Conservation (phyloP, 257 asterid species). For the Sherardia arvensis region DNA sequence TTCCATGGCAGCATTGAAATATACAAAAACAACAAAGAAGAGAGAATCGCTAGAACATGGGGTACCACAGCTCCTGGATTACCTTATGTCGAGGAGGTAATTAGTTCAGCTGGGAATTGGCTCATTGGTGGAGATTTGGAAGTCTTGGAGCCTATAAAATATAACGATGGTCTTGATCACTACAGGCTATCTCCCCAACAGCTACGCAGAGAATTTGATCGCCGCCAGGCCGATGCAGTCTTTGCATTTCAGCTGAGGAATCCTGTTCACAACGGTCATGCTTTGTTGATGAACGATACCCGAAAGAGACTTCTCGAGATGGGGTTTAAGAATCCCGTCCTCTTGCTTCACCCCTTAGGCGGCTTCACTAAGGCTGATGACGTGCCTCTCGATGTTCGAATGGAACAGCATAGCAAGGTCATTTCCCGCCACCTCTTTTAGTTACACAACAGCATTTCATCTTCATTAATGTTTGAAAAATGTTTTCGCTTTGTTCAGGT, state of each 20-base stretch:
- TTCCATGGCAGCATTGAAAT: conserved; percentile 48
- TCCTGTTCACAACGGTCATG: conserved; percentile 87
- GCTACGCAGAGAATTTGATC: conserved; percentile 60
- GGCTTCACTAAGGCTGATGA: conserved; percentile 83
- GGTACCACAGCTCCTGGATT: conserved; percentile 74
- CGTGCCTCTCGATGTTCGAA: conserved; percentile 77
- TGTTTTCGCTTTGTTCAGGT: conserved; percentile 33
- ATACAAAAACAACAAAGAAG: conserved; percentile 80
- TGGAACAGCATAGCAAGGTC: conserved; percentile 94
- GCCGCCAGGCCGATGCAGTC: conserved; percentile 71
- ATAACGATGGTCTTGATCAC: conserved; percentile 75
- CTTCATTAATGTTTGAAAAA: not conserved
- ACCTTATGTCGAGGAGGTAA: conserved; percentile 81
- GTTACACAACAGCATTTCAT: not conserved
- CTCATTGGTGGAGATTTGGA: conserved; percentile 85
- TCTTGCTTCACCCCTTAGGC: conserved; percentile 83
- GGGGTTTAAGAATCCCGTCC: conserved; percentile 78
- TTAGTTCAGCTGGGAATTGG: conserved; percentile 68
- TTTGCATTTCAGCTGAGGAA: conserved; percentile 87
- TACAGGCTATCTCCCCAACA: conserved; percentile 75
- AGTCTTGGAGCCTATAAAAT: conserved; percentile 60
- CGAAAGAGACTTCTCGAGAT: conserved; percentile 62
- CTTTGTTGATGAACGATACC: conserved; percentile 78
- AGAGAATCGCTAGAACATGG: conserved; percentile 87
- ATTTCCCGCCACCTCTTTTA: not conserved